Percentiles rank a stretch among this genome's conserved stretches.
These are phyloP conservation scores for Aspergillus haitiensis DNA, from an alignment of 495 filamentous ascomycete species.

Conservation along the genomic window DNA sequence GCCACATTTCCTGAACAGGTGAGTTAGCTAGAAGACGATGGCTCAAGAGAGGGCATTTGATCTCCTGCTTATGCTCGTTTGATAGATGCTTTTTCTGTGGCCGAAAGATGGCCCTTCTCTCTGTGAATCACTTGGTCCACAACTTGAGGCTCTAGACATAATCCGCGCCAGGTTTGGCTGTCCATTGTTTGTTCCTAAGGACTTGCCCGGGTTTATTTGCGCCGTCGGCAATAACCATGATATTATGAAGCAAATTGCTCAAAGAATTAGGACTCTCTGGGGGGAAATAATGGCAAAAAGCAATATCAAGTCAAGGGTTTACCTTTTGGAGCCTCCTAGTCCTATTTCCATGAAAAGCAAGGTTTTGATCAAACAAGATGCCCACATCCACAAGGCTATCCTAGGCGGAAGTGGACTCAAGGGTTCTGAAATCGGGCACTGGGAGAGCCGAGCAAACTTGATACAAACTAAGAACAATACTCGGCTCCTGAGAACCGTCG, in stretches of 20 bases:
- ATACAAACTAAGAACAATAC: constrained; percentile 29
- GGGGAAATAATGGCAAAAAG: constrained; percentile 35
- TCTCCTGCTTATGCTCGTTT: not conserved
- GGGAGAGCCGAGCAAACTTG: constrained; percentile 16
- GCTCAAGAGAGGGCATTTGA: not conserved
- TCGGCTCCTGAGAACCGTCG: constrained; percentile 30
- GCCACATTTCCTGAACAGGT: constrained; percentile 30
- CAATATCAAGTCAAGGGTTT: constrained; percentile 33
- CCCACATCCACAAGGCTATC: constrained; percentile 19
- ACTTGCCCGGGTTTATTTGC: constrained; percentile 33
- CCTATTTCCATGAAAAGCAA: constrained; percentile 17
- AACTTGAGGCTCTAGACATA: constrained; percentile 48
- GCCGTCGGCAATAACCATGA: constrained; percentile 25
- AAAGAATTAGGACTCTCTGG: constrained; percentile 36
- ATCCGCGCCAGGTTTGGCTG: constrained; percentile 42
- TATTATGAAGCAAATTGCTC: constrained; percentile 34
- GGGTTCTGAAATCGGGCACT: constrained; percentile 12
- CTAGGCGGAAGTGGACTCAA: constrained; percentile 16
- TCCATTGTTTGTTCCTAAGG: constrained; percentile 31
- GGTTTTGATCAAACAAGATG: constrained; percentile 21
- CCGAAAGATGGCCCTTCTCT: constrained; percentile 40
- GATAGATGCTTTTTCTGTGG: constrained; percentile 45
- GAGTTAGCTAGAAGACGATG: constrained; percentile 5
- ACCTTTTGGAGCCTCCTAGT: constrained; percentile 44
- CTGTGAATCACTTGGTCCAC: constrained; percentile 41